Conservation (phyloP, 768 basidiomycete genomes). For the Macrolepiota dolichaula region DNA sequence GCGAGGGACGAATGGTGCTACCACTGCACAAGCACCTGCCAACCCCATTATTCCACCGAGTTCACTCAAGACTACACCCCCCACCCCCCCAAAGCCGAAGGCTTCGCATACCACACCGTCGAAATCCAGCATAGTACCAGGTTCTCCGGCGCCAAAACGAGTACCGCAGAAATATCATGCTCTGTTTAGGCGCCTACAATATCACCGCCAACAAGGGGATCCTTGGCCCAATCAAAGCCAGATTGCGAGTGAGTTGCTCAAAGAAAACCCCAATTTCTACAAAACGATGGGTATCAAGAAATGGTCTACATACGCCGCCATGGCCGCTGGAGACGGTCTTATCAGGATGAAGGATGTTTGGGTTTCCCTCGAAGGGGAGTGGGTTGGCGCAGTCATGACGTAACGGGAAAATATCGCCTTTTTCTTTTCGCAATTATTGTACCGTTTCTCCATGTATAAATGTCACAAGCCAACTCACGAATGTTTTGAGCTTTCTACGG, state of each 20-base stretch:
- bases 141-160: not conserved
- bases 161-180: constrained; percentile 4
- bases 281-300: constrained; percentile 11
- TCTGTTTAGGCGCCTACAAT: constrained; percentile 9
- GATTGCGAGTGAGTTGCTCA: constrained; percentile 7
- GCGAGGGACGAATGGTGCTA: not conserved
- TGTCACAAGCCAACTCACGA: not conserved
- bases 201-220: not conserved
- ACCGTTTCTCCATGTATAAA: not conserved
- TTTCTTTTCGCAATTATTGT: not conserved
- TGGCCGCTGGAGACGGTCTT: constrained; percentile 11
- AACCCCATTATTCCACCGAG: not conserved
- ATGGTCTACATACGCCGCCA: constrained; percentile 6
- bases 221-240: not conserved
- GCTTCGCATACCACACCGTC: too few species aligned
- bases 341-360: not conserved
- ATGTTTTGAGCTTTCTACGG: not conserved
- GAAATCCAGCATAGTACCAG: not conserved
- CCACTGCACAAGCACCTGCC: not conserved
- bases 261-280: constrained; percentile 9
- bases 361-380: constrained; percentile 11
- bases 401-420: not conserved
- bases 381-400: not conserved
- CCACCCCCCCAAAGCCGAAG: not conserved
- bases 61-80: not conserved